A percentile compares a stretch with the other conserved stretches of the same genome.
Conservation (phyloP, 1,284 basidiomycete species). For the Apiotrichum brassicae region DNA sequence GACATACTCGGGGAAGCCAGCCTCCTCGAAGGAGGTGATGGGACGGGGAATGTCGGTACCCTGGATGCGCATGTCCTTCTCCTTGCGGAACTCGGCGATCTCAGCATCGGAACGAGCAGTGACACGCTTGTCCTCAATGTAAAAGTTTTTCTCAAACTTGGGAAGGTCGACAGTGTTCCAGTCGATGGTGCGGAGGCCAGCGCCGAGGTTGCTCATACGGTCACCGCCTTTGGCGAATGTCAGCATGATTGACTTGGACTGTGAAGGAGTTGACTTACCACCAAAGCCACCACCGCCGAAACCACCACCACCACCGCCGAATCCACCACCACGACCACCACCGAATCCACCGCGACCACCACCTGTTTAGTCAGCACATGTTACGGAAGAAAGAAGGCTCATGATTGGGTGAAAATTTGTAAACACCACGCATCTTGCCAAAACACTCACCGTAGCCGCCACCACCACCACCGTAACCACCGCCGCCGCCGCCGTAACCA, state of each 20-base stretch:
- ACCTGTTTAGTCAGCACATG: neutral
- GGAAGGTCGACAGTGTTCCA: conserved; percentile 67
- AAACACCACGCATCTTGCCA: neutral
- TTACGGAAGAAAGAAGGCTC: too few relatives aligned
- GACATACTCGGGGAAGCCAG: conserved; percentile 93
- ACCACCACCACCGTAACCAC: conserved; percentile 34
- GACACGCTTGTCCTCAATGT: conserved; percentile 86
- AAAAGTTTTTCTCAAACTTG: conserved; percentile 79
- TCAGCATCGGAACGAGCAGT: conserved; percentile 72
- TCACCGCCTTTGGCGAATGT: conserved; percentile 53
- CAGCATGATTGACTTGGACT: conserved; percentile 10
- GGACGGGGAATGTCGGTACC: conserved; percentile 84
- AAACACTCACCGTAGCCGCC: conserved; percentile 43
- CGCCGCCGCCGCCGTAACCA: conserved; percentile 31
- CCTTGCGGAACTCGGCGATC: conserved; percentile 74
- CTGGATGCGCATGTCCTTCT: conserved; percentile 88
- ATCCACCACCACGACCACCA: conserved; percentile 19
- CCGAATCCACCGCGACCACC: conserved; percentile 24
- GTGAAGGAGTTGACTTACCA: conserved; percentile 31
- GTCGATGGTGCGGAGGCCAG: conserved; percentile 74
- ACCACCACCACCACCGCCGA: conserved; percentile 26
- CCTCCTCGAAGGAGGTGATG: conserved; percentile 86
- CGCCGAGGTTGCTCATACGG: conserved; percentile 77
- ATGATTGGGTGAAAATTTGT: neutral
- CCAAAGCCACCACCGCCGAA: conserved; percentile 40